Base-by-base conservation (phyloP, 2,329 filamentous ascomycete species). In the Byssochlamys sp. region DNA sequence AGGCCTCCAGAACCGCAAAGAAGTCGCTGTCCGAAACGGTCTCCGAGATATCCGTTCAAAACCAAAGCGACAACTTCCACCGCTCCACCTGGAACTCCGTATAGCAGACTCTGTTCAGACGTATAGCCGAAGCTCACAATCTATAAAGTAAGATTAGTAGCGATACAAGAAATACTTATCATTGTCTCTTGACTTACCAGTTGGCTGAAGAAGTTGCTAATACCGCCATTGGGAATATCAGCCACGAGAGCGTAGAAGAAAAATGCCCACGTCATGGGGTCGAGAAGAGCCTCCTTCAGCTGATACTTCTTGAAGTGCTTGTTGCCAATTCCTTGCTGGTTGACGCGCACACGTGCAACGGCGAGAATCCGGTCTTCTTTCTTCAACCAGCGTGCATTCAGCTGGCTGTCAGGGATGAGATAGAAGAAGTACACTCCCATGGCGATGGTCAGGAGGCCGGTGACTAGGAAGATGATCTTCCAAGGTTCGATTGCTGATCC, bases 301-400 rank as follows among this genome's bases (percentile, higher is more conserved):
- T 94, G 89, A 25, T 81, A 78, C 73, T 80, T 77, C 61, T 87
- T 87, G 71, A 86, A 88, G 60, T 87, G 80, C 61, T 84, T 84
- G 60, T 84, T 87, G 1, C 85, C 86, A 14, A 88, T 85, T 0
- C 89, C 89, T 59, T 89, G 89, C 67, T 90, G 84, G 64, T 92
- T 92, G 25, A 84, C 78, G 0, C 88, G 79, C 4, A 92, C 82
- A 0, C 89, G 80, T 61, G 90, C 88, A 27, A 91, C 76, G 0
- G 86, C 87, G 49, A 90, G 78, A 0, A 84, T 69, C 11, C 84
- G 83, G 62, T 92, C 89, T 52, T 83, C 78, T 55, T 86, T 80
- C 6, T 76, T 86, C 27, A 94, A 64, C 79, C 81, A 85, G 2
- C 80, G 75, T 14, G 81, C 81, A 55, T 85, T 84, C 52, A 85